Evolutionary conservation across 2,329 filamentous ascomycete genomes (phyloP).

Genomic region (Colletotrichum godetiae): DNA sequence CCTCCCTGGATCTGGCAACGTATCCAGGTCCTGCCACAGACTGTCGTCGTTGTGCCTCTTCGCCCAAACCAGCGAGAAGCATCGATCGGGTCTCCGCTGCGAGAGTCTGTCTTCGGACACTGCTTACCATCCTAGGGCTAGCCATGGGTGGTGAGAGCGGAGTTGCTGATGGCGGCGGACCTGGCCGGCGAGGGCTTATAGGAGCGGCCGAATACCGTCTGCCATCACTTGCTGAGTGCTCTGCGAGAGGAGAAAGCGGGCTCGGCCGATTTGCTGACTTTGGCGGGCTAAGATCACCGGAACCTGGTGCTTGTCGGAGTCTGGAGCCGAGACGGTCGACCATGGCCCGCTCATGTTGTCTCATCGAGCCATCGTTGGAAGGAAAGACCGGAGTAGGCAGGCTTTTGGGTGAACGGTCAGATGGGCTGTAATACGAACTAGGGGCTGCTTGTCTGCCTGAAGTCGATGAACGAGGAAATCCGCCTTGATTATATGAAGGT

Average conservation of each 20-base stretch:
- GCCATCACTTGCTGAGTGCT: not conserved
- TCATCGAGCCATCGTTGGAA: conserved; percentile 47
- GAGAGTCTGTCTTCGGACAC: conserved; percentile 40
- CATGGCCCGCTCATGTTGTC: conserved; percentile 49
- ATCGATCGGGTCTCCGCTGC: conserved; percentile 45
- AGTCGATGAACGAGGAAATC: conserved; percentile 36
- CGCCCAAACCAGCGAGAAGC: conserved; percentile 42
- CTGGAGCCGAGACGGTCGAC: conserved; percentile 47
- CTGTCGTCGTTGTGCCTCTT: conserved; percentile 39
- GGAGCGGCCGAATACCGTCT: conserved; percentile 24
- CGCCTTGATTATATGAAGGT: conserved; percentile 41
- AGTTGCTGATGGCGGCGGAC: conserved; percentile 31
- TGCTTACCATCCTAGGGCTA: not conserved
- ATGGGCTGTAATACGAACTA: conserved; percentile 41
- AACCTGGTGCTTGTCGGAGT: conserved; percentile 36
- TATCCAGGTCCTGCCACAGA: conserved; percentile 37
- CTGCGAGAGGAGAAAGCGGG: conserved; percentile 31
- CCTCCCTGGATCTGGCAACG: conserved; percentile 18
- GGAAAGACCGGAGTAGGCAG: conserved; percentile 49
- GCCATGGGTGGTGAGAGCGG: conserved; percentile 33
- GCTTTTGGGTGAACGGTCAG: conserved; percentile 41
- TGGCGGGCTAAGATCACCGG: conserved; percentile 27
- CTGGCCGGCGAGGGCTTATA: conserved; percentile 16
- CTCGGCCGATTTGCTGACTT: conserved; percentile 25
- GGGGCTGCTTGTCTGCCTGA: conserved; percentile 5